These are phyloP conservation scores for Lasiosphaeriaceae sp. DNA, from an alignment of 495 filamentous ascomycete species.

Conservation along the genomic window DNA sequence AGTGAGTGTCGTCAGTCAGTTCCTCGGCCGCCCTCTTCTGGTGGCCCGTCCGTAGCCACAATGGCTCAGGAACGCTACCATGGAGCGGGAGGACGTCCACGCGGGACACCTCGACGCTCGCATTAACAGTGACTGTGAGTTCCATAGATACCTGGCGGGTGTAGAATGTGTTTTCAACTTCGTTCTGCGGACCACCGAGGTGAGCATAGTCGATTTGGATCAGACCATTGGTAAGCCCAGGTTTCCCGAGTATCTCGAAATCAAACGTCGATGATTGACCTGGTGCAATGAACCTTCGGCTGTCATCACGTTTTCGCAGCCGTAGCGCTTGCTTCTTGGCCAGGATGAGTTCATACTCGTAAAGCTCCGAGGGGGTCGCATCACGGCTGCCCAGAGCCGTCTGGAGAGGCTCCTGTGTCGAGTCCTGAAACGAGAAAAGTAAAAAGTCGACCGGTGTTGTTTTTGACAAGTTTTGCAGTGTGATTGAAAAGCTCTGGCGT, in stretches of 20 bases:
- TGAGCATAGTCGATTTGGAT: slow-evolving; percentile 82
- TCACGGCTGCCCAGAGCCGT: slow-evolving; percentile 70
- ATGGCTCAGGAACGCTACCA: slow-evolving; percentile 43
- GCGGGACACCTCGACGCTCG: slow-evolving; percentile 73
- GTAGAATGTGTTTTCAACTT: slow-evolving; percentile 71
- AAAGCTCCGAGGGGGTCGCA: slow-evolving; percentile 69
- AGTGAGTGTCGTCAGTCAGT: slow-evolving; percentile 56
- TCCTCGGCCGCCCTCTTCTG: slow-evolving; percentile 21
- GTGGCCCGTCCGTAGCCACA: slow-evolving; percentile 36
- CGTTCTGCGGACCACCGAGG: slow-evolving; percentile 58
- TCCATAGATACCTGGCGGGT: slow-evolving; percentile 80
- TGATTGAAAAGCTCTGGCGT: slow-evolving; percentile 69
- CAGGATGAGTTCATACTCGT: slow-evolving; percentile 78
- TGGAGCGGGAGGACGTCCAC: slow-evolving; percentile 75
- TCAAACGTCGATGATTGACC: slow-evolving; percentile 69
- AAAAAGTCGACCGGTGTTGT: slow-evolving; percentile 75
- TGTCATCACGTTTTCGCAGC: slow-evolving; percentile 52
- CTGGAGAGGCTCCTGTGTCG: slow-evolving; percentile 72
- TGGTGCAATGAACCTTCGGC: slow-evolving; percentile 58
- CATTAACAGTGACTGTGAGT: slow-evolving; percentile 85
- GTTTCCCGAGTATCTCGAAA: slow-evolving; percentile 79
- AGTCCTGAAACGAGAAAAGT: slow-evolving; percentile 85
- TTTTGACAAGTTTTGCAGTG: slow-evolving; percentile 70
- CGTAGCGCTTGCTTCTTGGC: slow-evolving; percentile 69
- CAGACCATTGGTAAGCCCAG: slow-evolving; percentile 73